Percentiles rank a stretch among this genome's conserved stretches.
Evolutionary conservation across 179 eudicot genomes (phyloP).

Genomic region (Beta macrorhiza): DNA sequence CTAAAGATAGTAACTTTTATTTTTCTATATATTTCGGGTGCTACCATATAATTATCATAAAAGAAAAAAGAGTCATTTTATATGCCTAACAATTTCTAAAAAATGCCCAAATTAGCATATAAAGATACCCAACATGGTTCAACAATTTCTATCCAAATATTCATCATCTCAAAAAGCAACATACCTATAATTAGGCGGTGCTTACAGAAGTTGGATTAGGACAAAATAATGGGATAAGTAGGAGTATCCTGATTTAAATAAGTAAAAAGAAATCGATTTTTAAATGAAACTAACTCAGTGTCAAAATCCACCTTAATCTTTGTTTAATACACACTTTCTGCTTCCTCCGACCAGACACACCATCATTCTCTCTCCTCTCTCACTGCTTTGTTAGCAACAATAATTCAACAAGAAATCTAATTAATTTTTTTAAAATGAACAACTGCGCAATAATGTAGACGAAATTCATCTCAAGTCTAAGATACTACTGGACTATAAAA

Average conservation of each 20-base stretch:
- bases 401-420: not conserved
- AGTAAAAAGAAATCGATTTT: conserved; percentile 2
- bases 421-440: not conserved
- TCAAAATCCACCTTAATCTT: conserved; percentile 26
- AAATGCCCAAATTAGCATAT: not conserved
- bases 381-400: not conserved
- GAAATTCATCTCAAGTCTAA: too few relatives aligned
- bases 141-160: not conserved
- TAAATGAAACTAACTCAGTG: not conserved
- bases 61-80: too few relatives aligned
- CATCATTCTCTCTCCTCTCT: conserved; percentile 14
- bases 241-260: not conserved
- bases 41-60: too few relatives aligned
- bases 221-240: not conserved
- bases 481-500: too few relatives aligned
- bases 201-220: not conserved
- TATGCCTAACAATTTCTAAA: too few relatives aligned
- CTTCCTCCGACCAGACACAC: conserved; percentile 41
- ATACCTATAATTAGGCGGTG: not conserved
- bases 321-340: conserved; percentile 41
- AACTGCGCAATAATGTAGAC: not conserved
- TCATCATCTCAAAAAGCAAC: not conserved
- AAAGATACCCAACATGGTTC: not conserved
- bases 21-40: too few relatives aligned
- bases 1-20: too few relatives aligned